phyloP scores from a whole-genome alignment of 1,284 basidiomycete genomes.

The Coriolopsis trogii region DNA sequence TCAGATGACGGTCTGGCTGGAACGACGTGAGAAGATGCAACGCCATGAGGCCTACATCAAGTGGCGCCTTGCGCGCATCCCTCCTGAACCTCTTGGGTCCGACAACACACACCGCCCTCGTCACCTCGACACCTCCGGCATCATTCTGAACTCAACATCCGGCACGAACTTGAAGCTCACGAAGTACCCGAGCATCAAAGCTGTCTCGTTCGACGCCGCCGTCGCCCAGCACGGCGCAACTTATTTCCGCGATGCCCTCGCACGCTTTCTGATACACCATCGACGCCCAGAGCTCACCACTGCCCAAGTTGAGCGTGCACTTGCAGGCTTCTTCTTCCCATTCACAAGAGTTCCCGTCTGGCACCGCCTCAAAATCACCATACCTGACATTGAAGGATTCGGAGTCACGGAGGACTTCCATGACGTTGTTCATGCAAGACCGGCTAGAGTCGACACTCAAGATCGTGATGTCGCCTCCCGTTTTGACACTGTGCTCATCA shows the following conservation, averaged over 20 bases:
- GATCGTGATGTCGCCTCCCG: slow-evolving; percentile 8
- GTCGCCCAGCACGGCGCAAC: slow-evolving; percentile 27
- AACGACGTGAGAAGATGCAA: slow-evolving; percentile 14
- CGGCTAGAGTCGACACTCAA: not conserved
- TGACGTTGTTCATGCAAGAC: slow-evolving; percentile 17
- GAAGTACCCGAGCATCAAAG: not conserved
- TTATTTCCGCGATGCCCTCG: slow-evolving; percentile 32
- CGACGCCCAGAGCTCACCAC: slow-evolving; percentile 2
- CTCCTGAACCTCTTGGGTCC: not conserved
- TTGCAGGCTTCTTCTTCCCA: not conserved
- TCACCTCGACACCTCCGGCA: not conserved
- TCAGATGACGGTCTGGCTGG: slow-evolving; percentile 40
- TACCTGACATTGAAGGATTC: not conserved
- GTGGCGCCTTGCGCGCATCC: slow-evolving; percentile 20
- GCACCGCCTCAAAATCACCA: slow-evolving; percentile 19
- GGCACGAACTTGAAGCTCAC: not conserved
- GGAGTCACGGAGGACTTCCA: not conserved
- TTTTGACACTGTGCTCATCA: slow-evolving; percentile 24
- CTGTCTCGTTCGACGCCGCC: not conserved
- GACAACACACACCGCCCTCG: not conserved
- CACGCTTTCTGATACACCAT: slow-evolving; percentile 25
- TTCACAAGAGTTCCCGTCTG: slow-evolving; percentile 13
- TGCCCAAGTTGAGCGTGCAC: not conserved
- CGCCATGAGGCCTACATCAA: slow-evolving; percentile 26
- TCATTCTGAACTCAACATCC: not conserved